phyloP scores from a whole-genome alignment of 768 basidiomycete genomes.

The Holtermannia corniformis region DNA sequence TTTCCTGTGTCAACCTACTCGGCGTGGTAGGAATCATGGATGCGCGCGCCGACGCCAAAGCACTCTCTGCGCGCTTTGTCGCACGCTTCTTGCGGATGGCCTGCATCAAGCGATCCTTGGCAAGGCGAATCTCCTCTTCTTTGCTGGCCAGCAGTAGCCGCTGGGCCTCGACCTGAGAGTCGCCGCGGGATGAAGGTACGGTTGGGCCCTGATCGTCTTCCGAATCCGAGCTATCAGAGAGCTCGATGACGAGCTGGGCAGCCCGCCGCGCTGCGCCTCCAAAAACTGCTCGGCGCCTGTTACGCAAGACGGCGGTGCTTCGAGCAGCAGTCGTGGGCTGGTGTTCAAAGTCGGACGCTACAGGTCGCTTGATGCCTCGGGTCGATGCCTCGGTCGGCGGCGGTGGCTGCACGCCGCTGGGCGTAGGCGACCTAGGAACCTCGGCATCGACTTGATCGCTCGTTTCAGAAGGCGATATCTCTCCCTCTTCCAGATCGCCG shows the following conservation, averaged over 20 bases:
- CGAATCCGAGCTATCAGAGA: neutral
- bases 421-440: too few relatives aligned
- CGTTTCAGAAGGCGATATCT: too few relatives aligned
- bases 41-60: too few relatives aligned
- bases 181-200: neutral
- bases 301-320: neutral
- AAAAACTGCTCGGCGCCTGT: neutral
- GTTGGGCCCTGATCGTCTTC: neutral
- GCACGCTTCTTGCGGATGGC: neutral
- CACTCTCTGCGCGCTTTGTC: neutral
- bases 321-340: neutral
- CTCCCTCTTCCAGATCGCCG: neutral
- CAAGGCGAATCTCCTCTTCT: neutral
- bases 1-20: too few relatives aligned
- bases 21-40: too few relatives aligned
- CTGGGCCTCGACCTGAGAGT: neutral
- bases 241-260: neutral
- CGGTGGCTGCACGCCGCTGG: too few relatives aligned
- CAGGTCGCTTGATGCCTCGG: neutral
- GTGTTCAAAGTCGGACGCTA: neutral
- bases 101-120: neutral
- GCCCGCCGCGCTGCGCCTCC: too few relatives aligned
- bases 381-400: too few relatives aligned
- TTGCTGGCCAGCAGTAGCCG: neutral
- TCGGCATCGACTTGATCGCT: too few relatives aligned